Evolutionary conservation across 352 stramenopile species (phyloP), one percentile per base, ranked within the genome.

Genomic region (Peronospora belbahrii): DNA sequence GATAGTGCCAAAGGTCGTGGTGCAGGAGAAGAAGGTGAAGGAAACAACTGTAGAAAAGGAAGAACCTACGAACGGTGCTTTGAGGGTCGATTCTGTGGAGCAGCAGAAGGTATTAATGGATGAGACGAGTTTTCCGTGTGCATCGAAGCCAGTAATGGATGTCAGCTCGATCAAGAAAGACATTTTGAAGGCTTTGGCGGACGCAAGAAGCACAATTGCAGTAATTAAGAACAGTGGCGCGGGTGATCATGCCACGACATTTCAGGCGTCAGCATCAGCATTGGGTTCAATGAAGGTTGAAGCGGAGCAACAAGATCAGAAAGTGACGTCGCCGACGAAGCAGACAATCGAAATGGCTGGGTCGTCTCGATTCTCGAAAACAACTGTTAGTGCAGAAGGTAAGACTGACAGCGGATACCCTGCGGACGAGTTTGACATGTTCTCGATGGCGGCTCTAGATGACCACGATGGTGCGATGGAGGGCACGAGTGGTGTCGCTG

Each of bases 381-480:
- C 60, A 42, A 22, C 9, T 39, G 34, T 14, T 28, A 2, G 31
- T n/a, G 15, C 32, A 27, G 23, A 27, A 27, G 23, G 23, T 22
- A 4, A 38, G 15, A 23, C 6, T 27, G 9, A 3, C 36, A 10
- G 10, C 22, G 14, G 8, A 25, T 19, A 27, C 2, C 13, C 53
- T 32, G 40, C 79, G 15, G 78, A 92, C 24, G 78, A 93, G 10
- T 88, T 93, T 24, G 83, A 95, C 38, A 95, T 95, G 77, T 95
- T 95, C 51, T 82, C 83, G 0, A 70, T 81, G 42, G 75, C 83
- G 23, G 82, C 86, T 30, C 40, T 85, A 18, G 56, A 83, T 15
- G 74, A 74, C 14, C 59, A 85, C 13, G 73, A 77, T 33, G 62
- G 56, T n/a, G 62, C 59, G n/a, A 63, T 77, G 52, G 39, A 62